Conservation (phyloP, 1,139 yeast genomes). For the Zygosaccharomyces pseudobailii region DNA sequence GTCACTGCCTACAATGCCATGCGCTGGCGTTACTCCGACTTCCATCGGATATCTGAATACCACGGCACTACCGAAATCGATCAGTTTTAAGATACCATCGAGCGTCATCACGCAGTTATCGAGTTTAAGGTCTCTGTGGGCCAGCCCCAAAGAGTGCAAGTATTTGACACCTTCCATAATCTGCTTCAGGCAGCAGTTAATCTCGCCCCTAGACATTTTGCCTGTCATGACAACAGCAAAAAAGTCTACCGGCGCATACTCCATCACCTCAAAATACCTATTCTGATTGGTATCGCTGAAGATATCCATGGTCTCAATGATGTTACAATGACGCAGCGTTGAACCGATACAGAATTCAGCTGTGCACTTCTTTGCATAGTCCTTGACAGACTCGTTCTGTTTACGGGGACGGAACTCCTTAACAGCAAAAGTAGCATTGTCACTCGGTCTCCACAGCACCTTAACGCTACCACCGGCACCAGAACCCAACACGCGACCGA, state of each 20-base stretch:
- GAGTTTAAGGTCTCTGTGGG: conserved; percentile 90
- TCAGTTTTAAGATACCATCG: conserved; percentile 82
- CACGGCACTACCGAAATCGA: conserved; percentile 95
- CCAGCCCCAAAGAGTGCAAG: conserved; percentile 82
- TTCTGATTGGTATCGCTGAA: conserved; percentile 64
- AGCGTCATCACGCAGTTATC: conserved; percentile 90
- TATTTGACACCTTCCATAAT: conserved; percentile 78
- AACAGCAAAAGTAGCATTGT: conserved; percentile 86
- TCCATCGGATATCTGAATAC: conserved; percentile 92
- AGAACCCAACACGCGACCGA: conserved; percentile 87
- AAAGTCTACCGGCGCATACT: conserved; percentile 92
- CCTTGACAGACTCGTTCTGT: conserved; percentile 77
- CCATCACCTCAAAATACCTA: conserved; percentile 93
- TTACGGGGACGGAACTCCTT: conserved; percentile 90
- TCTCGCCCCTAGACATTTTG: conserved; percentile 77
- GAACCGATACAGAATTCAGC: conserved; percentile 98
- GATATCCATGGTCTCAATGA: conserved; percentile 89
- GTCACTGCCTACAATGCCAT: conserved; percentile 96
- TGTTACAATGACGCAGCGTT: conserved; percentile 87
- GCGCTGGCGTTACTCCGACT: conserved; percentile 69
- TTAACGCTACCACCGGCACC: conserved; percentile 99
- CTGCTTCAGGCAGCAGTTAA: conserved; percentile 87
- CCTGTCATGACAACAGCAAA: conserved; percentile 98
- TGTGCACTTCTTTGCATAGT: conserved; percentile 91
- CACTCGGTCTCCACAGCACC: conserved; percentile 74